These are phyloP conservation scores for Entonaema liquescens DNA, from an alignment of 495 filamentous ascomycete species.

Conservation along the genomic window DNA sequence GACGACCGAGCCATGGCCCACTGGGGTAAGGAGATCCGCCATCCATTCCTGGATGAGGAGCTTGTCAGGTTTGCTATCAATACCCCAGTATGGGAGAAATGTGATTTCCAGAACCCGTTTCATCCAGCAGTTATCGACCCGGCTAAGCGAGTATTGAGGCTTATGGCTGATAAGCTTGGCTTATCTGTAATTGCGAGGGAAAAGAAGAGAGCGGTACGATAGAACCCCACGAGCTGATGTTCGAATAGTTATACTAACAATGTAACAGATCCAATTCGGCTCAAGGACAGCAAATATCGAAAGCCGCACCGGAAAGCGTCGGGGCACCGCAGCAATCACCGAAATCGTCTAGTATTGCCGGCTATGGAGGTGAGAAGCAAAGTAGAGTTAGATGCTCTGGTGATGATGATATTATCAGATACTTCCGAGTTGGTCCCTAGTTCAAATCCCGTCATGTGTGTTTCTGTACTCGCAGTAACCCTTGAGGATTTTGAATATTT, in stretches of 20 bases:
- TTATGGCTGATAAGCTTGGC: constrained; percentile 78
- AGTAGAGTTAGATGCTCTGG: constrained; percentile 41
- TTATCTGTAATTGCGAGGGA: constrained; percentile 75
- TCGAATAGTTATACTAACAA: constrained; percentile 29
- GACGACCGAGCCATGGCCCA: constrained; percentile 91
- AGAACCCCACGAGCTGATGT: neutral
- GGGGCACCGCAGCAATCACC: constrained; percentile 68
- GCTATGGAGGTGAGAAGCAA: neutral
- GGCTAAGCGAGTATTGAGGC: constrained; percentile 81
- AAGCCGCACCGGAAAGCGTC: constrained; percentile 63
- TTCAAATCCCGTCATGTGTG: constrained; percentile 38
- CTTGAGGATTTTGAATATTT: constrained; percentile 38
- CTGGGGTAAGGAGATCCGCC: constrained; percentile 91
- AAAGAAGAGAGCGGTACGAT: constrained; percentile 84
- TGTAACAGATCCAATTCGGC: constrained; percentile 77
- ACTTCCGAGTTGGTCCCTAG: constrained; percentile 61
- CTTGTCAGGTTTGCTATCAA: constrained; percentile 82
- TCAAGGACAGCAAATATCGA: constrained; percentile 89
- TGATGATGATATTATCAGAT: constrained; percentile 68
- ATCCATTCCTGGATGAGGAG: constrained; percentile 88
- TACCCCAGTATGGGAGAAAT: constrained; percentile 82
- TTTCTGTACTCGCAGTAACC: constrained; percentile 44
- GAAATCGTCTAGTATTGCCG: constrained; percentile 25
- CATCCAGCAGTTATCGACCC: constrained; percentile 65
- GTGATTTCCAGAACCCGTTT: constrained; percentile 71